Conservation (phyloP, 768 basidiomycete species). For the Russula lepida region DNA sequence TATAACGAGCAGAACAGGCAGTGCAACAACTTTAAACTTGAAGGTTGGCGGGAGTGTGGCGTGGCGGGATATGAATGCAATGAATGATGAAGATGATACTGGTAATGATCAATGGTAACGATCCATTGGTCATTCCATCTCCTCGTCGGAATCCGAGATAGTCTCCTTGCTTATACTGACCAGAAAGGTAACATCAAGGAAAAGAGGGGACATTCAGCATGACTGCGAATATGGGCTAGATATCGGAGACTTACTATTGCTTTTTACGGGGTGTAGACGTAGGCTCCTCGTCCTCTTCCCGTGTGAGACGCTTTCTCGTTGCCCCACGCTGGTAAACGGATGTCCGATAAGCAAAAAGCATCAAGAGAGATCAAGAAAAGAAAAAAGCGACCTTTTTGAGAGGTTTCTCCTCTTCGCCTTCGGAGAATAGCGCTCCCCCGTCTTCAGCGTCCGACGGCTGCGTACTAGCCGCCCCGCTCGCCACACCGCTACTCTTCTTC, state of each 20-base stretch:
- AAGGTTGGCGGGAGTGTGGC: background rate
- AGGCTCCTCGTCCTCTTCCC: constrained; percentile 74
- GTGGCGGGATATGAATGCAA: too few species aligned
- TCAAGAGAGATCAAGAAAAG: background rate
- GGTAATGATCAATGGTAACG: background rate
- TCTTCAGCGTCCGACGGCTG: constrained; percentile 53
- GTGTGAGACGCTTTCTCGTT: constrained; percentile 65
- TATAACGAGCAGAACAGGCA: background rate
- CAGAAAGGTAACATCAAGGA: background rate
- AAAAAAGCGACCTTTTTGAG: constrained; percentile 53
- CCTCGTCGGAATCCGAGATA: constrained; percentile 83
- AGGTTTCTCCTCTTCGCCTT: constrained; percentile 56
- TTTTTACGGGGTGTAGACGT: constrained; percentile 59
- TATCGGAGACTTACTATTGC: constrained; percentile 48
- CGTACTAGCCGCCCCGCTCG: constrained; percentile 34
- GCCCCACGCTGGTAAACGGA: constrained; percentile 27
- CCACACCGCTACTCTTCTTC: constrained; percentile 41
- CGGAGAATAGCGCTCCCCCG: constrained; percentile 53
- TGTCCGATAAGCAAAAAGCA: background rate
- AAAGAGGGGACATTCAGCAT: background rate
- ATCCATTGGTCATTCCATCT: constrained; percentile 36
- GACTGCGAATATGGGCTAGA: background rate
- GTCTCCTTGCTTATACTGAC: constrained; percentile 81
- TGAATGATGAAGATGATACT: too few species aligned
- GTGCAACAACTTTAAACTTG: background rate